phyloP scores from a whole-genome alignment of 2,329 filamentous ascomycete species.

The Orbilia quercus region DNA sequence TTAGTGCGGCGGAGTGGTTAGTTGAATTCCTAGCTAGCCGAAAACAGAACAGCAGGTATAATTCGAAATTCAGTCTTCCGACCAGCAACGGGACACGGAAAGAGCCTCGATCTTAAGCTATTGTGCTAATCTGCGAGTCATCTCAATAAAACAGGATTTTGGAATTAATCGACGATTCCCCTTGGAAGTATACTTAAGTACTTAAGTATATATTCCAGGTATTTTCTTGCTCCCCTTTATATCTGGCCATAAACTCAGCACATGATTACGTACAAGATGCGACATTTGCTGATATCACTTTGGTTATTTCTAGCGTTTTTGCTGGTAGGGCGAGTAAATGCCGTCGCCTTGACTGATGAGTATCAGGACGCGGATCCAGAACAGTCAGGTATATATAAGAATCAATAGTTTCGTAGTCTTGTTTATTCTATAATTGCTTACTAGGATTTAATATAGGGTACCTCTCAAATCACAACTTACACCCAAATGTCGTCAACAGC shows the following conservation, averaged over 20 bases:
- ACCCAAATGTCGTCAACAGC: conserved; percentile 36
- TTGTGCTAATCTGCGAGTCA: neutral
- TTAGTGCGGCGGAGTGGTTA: neutral
- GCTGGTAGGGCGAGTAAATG: neutral
- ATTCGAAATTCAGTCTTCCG: conserved; percentile 6
- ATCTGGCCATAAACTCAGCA: neutral
- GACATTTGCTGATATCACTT: neutral
- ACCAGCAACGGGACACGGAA: neutral
- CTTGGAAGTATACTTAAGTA: neutral
- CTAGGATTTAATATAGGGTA: conserved; percentile 21
- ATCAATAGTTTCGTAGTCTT: neutral
- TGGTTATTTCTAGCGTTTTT: neutral
- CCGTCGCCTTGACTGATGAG: conserved; percentile 34
- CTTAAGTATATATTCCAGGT: too few relatives aligned
- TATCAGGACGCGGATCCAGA: conserved; percentile 46
- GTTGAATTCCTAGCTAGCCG: neutral
- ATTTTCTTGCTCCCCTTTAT: neutral
- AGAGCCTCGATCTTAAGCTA: neutral
- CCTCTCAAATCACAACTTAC: conserved; percentile 49
- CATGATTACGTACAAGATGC: conserved; percentile 3
- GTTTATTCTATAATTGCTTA: neutral
- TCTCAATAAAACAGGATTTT: neutral
- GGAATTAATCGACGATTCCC: neutral
- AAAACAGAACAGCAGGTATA: neutral
- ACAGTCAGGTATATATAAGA: conserved; percentile 26